Percentiles rank a stretch among this genome's conserved stretches.
These are phyloP conservation scores for Oligophagozyma castellii DNA, from an alignment of 1,139 yeast genomes.

Conservation along the genomic window DNA sequence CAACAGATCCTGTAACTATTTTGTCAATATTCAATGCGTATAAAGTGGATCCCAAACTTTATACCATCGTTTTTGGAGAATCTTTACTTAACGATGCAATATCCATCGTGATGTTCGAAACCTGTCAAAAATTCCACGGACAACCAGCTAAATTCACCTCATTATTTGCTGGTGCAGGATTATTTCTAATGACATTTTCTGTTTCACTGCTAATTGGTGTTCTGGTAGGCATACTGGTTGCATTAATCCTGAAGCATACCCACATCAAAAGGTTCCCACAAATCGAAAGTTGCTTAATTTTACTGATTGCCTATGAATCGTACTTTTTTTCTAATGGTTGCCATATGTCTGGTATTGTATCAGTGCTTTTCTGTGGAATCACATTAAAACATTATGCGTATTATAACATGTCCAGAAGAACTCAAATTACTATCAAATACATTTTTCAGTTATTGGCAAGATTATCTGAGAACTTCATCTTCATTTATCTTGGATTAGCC, in stretches of 20 bases:
- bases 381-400: constrained; percentile 95
- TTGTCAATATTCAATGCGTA: constrained; percentile 92
- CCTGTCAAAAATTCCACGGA: constrained; percentile 93
- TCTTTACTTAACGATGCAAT: constrained; percentile 92
- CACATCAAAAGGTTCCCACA: constrained; percentile 90
- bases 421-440: constrained; percentile 92
- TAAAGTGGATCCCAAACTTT: constrained; percentile 92
- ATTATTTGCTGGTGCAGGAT: constrained; percentile 84
- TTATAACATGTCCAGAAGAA: constrained; percentile 91
- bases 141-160: constrained; percentile 63
- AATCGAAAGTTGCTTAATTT: constrained; percentile 85
- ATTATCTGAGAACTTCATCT: constrained; percentile 89
- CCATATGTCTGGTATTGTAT: constrained; percentile 98
- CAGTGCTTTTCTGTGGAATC: constrained; percentile 88
- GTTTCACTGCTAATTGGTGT: constrained; percentile 88
- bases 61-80: constrained; percentile 95
- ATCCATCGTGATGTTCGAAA: constrained; percentile 97
- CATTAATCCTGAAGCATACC: constrained; percentile 79
- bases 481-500: constrained; percentile 87
- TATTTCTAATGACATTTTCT: constrained; percentile 87
- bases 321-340: constrained; percentile 97
- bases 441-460: constrained; percentile 90
- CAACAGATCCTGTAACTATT: constrained; percentile 97
- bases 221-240: constrained; percentile 75
- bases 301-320: constrained; percentile 86